Percentiles rank a stretch among this genome's conserved stretches.
These are phyloP conservation scores for Plectosphaerella sp. DNA, from an alignment of 2,329 filamentous ascomycete species.

Conservation along the genomic window DNA sequence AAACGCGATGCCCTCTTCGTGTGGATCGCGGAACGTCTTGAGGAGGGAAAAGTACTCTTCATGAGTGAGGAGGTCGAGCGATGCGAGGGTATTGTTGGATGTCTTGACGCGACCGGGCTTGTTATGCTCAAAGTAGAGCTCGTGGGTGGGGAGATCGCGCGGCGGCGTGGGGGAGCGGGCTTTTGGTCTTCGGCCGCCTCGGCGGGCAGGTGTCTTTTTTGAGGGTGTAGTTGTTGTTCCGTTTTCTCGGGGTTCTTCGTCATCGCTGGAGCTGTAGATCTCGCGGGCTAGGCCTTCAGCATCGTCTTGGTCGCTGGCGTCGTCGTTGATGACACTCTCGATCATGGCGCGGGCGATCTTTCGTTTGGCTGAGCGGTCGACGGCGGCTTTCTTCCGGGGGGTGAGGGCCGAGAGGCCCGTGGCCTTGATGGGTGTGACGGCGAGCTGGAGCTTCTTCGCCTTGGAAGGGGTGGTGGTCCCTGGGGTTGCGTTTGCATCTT, in stretches of 20 bases:
- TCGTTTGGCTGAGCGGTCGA: conserved; percentile 78
- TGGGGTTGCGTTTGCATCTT: conserved; percentile 17
- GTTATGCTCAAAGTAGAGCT: conserved; percentile 92
- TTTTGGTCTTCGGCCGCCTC: conserved; percentile 31
- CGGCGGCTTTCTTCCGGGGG: conserved; percentile 62
- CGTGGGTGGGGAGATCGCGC: conserved; percentile 76
- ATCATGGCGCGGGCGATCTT: conserved; percentile 79
- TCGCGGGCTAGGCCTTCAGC: conserved; percentile 64
- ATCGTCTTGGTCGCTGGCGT: conserved; percentile 66
- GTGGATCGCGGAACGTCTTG: conserved; percentile 61
- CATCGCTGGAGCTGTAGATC: conserved; percentile 58
- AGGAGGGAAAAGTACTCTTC: conserved; percentile 83
- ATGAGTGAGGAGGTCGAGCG: conserved; percentile 74
- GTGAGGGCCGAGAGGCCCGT: conserved; percentile 39
- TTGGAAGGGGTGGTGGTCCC: conserved; percentile 31
- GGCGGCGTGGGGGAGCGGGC: conserved; percentile 75
- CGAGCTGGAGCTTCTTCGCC: conserved; percentile 20
- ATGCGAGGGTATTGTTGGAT: conserved; percentile 77
- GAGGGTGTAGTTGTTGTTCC: conserved; percentile 17
- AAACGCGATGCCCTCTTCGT: conserved; percentile 64
- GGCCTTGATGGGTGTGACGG: conserved; percentile 34
- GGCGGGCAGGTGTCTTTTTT: conserved; percentile 40
- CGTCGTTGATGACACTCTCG: conserved; percentile 62
- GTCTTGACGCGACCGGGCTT: conserved; percentile 77
- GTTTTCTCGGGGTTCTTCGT: conserved; percentile 37